Percentiles rank a stretch among this genome's conserved stretches.
Evolutionary conservation across 129 eudicot species (phyloP).

Genomic region (Helianthus tuberosus): DNA sequence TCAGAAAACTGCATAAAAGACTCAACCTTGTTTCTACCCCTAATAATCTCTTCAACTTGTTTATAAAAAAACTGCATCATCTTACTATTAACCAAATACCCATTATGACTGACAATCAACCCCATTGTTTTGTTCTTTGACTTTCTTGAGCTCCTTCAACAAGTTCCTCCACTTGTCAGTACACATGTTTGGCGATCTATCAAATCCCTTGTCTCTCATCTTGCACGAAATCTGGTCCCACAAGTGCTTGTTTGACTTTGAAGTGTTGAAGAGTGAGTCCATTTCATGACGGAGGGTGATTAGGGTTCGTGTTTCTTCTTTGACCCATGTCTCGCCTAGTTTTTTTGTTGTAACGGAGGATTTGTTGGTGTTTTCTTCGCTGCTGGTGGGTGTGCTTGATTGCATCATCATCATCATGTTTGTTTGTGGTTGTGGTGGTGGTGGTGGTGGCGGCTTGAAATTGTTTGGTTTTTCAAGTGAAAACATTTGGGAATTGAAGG

Average conservation of each 20-base stretch:
- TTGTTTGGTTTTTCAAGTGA: constrained; percentile 43
- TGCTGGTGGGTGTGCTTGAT: constrained; percentile 20
- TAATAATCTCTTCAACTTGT: constrained; percentile 85
- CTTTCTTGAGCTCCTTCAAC: constrained; percentile 93
- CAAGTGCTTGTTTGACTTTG: constrained; percentile 81
- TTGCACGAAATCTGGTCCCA: constrained; percentile 85
- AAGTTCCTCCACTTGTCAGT: constrained; percentile 93
- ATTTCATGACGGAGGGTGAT: constrained; percentile 68
- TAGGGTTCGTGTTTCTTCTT: constrained; percentile 76
- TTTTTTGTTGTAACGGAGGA: constrained; percentile 31
- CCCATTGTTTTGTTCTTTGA: constrained; percentile 65
- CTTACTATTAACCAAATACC: constrained; percentile 41
- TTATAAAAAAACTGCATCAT: constrained; percentile 86
- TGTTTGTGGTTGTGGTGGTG: constrained; percentile 22
- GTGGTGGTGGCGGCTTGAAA: constrained; percentile 40
- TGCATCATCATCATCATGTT: constrained; percentile 41
- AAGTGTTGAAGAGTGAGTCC: constrained; percentile 82
- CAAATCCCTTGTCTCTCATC: constrained; percentile 89
- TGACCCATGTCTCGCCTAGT: constrained; percentile 94
- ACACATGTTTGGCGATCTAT: constrained; percentile 93
- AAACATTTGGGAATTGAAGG: constrained; percentile 31
- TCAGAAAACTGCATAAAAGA: constrained; percentile 82
- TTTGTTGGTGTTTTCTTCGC: constrained; percentile 40
- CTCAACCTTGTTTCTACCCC: constrained; percentile 72
- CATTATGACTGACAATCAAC: constrained; percentile 20